A percentile compares a stretch with the other conserved stretches of the same genome.
Evolutionary conservation across 306 rosid genomes (phyloP).

Genomic region (Morella rubra): DNA sequence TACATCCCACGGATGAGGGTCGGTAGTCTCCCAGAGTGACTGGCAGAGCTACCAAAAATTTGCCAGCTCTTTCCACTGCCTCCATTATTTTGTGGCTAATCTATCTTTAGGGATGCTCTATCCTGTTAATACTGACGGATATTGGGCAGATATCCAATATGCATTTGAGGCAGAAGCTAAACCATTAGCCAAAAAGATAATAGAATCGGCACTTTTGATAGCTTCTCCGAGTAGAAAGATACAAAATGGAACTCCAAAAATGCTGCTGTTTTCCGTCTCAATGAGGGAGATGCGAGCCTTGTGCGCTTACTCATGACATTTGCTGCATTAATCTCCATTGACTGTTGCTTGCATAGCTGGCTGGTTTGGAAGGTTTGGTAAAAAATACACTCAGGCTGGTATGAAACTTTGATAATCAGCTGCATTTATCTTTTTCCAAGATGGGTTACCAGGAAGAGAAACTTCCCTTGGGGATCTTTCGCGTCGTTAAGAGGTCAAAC

Average conservation of each 20-base stretch:
- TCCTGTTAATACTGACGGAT: not conserved
- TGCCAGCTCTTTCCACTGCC: not conserved
- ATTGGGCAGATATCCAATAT: conserved; percentile 2
- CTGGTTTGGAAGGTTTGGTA: too few relatives aligned
- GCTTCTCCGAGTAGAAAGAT: not conserved
- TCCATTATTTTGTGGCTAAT: not conserved
- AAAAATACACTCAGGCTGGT: too few relatives aligned
- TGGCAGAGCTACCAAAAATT: not conserved
- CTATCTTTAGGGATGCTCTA: not conserved
- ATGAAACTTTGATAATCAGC: too few relatives aligned
- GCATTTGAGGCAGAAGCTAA: not conserved
- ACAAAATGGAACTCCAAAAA: not conserved
- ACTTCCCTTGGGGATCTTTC: too few relatives aligned
- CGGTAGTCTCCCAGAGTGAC: not conserved
- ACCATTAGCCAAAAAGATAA: not conserved
- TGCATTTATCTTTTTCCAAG: too few relatives aligned
- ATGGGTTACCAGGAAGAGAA: too few relatives aligned
- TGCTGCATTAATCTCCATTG: not conserved
- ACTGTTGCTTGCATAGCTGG: too few relatives aligned
- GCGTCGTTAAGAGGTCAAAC: too few relatives aligned
- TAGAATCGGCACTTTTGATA: not conserved
- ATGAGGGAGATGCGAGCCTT: not conserved
- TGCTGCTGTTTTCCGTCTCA: not conserved
- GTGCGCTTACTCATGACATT: not conserved
- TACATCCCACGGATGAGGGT: conserved; percentile 1